Conservation (phyloP, 2,329 filamentous ascomycete species). For the Salinomyces thailandicus region DNA sequence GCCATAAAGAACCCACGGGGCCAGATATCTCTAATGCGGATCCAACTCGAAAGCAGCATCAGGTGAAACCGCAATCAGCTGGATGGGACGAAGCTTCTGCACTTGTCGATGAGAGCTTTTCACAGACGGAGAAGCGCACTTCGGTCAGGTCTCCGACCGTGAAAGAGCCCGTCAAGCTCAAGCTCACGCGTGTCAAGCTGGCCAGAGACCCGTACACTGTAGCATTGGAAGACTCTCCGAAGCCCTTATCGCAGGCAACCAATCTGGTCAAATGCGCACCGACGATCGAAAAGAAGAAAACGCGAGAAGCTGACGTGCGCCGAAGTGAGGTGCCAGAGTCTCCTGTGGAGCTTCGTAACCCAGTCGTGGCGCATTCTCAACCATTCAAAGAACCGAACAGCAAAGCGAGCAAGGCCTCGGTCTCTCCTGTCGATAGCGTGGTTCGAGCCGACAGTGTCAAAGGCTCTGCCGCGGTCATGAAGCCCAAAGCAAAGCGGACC, state of each 20-base stretch:
- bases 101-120: not conserved
- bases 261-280: too few relatives aligned
- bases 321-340: slow-evolving; percentile 2
- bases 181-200: not conserved
- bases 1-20: too few relatives aligned
- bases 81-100: not conserved
- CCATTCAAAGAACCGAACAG: not conserved
- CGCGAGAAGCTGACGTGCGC: too few relatives aligned
- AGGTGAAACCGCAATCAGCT: too few relatives aligned
- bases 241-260: too few relatives aligned
- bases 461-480: not conserved
- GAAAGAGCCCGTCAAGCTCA: not conserved
- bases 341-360: not conserved
- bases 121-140: not conserved
- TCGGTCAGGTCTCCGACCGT: not conserved
- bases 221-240: too few relatives aligned
- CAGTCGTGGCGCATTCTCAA: not conserved
- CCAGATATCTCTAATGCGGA: too few relatives aligned
- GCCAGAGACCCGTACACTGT: not conserved
- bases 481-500: not conserved
- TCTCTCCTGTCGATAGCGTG: not conserved
- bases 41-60: too few relatives aligned
- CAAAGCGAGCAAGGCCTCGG: not conserved
- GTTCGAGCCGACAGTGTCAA: not conserved
- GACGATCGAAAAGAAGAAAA: too few relatives aligned